Evolutionary conservation across 2,329 filamentous ascomycete species (phyloP), one percentile per base, ranked within the genome.

Genomic region (Exophiala mesophila): DNA sequence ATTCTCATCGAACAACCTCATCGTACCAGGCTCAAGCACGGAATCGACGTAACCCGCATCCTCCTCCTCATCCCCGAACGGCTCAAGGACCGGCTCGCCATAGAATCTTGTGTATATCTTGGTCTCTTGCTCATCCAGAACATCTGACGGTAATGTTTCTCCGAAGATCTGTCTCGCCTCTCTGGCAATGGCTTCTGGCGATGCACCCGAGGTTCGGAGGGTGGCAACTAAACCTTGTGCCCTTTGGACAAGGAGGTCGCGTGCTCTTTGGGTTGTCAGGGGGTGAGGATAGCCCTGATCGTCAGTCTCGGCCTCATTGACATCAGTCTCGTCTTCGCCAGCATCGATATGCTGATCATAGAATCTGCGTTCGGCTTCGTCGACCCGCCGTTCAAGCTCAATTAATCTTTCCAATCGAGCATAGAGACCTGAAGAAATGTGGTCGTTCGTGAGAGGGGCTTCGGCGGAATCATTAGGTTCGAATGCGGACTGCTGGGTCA

Each of bases 21-120:
- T 57, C 8, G 52, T 19, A 6, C 32, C 32, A 18, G n/a, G 32
- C 32, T 34, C 32, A 6, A 34, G 32, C 24, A 61, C 57, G 6
- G 64, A 57, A 6, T 52, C 55, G 21, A 62, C 58, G 10, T 55
- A 59, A 12, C 58, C 54, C 8, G 60, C 52, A 2, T 56, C 36
- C 5, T 60, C 56, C 28, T 63, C 47, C 3, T 56, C 53, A 4
- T 44, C 38, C 10, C 55, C 55, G 12, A 54, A 47, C 3, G 40
- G 53, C 4, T 63, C 34, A 0, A 60, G 55, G 29, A 59, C 60
- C 2, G 88, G 87, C 23, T 81, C 72, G 1, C 89, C 90, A 61
- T 92, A 96, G 12, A 94, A 67, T 50, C 88, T 74, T 58, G 84
- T 80, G 63, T 94, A 95, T 1, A 94, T 67, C 35, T 68, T 69